Base-by-base conservation (phyloP, 352 stramenopile genomes). In the Plasmopara viticola region DNA sequence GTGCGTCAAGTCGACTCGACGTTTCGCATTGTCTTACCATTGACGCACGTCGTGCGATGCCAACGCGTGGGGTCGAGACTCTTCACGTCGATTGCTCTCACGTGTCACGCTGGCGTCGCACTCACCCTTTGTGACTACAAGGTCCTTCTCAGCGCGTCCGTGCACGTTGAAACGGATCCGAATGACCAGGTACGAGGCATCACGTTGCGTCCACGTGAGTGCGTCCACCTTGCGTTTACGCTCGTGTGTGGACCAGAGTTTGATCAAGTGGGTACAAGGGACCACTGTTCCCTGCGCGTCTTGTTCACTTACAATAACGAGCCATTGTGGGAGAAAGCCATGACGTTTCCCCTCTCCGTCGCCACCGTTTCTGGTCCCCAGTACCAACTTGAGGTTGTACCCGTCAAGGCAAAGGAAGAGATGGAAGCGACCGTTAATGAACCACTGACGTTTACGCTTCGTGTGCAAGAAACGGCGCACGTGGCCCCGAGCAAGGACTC, bases 371-470 rank as follows among this genome's bases (percentile, higher is more conserved):
- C 56, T 42, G 74, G 71, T 5, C 51, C 58, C 5, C 47, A 49
- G 18, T 85, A 79, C 42, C 59, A 57, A 30, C 70, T 85, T 17
- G 64, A 83, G 14, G 64, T 85, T 25, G 20, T 25, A 25, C 20
- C 20, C 20, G 1, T 2, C 20, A 65, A 2, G 66, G 69, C 2
- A 37, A 60, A 55, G 46, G 20, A 64, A 17, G 35, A 51, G 9
- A 18, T 53, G 25, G 64, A 71, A 29, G 44, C 60, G n/a, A 50
- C 47, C 38, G 39, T 53, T 2, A 66, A 45, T 7, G 74, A 90
- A 0, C 64, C 81, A 40, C 56, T 86, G 25, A 63, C 58, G 1
- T 90, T 90, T 48, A 33, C 56, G 9, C 50, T 90, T 3, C 51
- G 56, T 0, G 67, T 88, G 10, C 61, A 58, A 46, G 55, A 64